phyloP scores from a whole-genome alignment of 2,329 filamentous ascomycete species.

The Blastomyces gilchristii region DNA sequence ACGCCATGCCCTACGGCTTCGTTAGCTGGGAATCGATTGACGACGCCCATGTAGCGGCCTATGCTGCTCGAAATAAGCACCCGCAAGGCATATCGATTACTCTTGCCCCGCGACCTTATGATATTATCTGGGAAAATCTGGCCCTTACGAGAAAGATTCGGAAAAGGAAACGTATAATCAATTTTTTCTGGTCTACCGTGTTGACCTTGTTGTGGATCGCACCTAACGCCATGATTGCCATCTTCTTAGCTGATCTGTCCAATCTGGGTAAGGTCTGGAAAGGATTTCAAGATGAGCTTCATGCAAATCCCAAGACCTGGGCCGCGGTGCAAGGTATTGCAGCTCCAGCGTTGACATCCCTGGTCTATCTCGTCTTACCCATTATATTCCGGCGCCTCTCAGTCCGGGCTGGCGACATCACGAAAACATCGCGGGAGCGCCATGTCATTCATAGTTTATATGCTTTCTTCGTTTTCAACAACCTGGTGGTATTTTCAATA shows the following conservation, averaged over 20 bases:
- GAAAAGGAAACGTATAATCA: slow-evolving; percentile 62
- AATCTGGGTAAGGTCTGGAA: slow-evolving; percentile 75
- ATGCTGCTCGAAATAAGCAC: slow-evolving; percentile 66
- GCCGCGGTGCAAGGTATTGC: slow-evolving; percentile 83
- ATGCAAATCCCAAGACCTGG: slow-evolving; percentile 58
- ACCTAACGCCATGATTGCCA: slow-evolving; percentile 86
- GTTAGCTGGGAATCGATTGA: slow-evolving; percentile 83
- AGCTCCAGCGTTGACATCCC: slow-evolving; percentile 75
- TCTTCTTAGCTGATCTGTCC: slow-evolving; percentile 77
- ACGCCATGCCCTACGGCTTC: slow-evolving; percentile 85
- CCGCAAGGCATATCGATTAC: slow-evolving; percentile 66
- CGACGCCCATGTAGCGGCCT: slow-evolving; percentile 81
- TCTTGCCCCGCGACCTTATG: slow-evolving; percentile 75
- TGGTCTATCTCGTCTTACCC: slow-evolving; percentile 78
- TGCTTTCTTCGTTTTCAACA: slow-evolving; percentile 96
- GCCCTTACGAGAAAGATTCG: slow-evolving; percentile 58
- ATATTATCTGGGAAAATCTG: slow-evolving; percentile 95
- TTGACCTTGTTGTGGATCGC: slow-evolving; percentile 80
- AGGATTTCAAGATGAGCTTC: slow-evolving; percentile 57
- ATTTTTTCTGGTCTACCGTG: slow-evolving; percentile 71
- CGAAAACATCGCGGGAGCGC: slow-evolving; percentile 82
- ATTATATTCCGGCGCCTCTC: slow-evolving; percentile 84
- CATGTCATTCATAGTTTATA: slow-evolving; percentile 88
- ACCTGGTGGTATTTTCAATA: slow-evolving; percentile 83
- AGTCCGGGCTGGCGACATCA: slow-evolving; percentile 73